These are phyloP conservation scores for Apiospora koreana DNA, from an alignment of 2,329 filamentous ascomycete genomes.

Conservation along the genomic window DNA sequence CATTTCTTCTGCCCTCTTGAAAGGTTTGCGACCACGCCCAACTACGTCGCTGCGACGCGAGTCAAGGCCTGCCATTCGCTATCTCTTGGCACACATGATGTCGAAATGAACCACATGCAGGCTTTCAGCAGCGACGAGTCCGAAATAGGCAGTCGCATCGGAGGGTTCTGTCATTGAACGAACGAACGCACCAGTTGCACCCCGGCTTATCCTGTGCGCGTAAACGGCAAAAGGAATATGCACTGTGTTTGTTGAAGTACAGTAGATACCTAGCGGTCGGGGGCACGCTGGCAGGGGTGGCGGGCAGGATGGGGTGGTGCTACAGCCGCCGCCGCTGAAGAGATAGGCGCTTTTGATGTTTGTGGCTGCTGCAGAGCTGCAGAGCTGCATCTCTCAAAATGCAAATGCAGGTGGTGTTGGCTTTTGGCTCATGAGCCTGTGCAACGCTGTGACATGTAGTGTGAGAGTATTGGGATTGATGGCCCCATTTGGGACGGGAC, in stretches of 20 bases:
- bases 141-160: neutral
- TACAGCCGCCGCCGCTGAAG: constrained; percentile 1
- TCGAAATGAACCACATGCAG: constrained; percentile 3
- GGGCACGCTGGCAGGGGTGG: neutral
- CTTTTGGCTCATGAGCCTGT: neutral
- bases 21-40: neutral
- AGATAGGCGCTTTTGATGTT: neutral
- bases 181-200: neutral
- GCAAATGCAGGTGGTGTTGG: neutral
- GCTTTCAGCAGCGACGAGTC: neutral
- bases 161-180: neutral
- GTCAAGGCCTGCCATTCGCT: neutral
- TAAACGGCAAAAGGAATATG: neutral
- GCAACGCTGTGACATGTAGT: neutral
- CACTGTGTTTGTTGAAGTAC: neutral
- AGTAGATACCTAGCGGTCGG: too few relatives aligned
- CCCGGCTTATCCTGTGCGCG: neutral
- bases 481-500: neutral
- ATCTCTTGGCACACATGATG: constrained; percentile 2
- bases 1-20: neutral
- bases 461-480: neutral
- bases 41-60: neutral
- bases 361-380: neutral
- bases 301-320: neutral
- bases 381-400: neutral